Base-by-base conservation (phyloP, 2,329 filamentous ascomycete genomes). In the Sarocladiaceae sp. region DNA sequence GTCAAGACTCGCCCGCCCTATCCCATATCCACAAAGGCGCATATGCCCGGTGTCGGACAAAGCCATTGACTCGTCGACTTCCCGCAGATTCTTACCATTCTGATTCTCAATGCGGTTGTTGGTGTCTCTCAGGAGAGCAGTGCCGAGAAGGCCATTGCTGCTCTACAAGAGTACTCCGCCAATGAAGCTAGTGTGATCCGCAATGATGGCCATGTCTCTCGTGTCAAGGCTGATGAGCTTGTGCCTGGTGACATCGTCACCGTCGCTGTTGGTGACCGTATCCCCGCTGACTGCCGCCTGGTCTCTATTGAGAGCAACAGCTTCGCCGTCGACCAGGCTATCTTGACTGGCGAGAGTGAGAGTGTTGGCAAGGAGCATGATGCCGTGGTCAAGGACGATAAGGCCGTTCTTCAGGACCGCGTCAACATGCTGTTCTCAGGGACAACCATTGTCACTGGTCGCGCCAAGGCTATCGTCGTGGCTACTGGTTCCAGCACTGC, bases 81-180 rank as follows among this genome's bases (percentile, higher is more conserved):
- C 12, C 15, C 35, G 22, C 55, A 95, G 89, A 99, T 99, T 61
- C 81, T 99, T 58, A 97, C 93, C 23, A 99, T 99, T 65, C 80
- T 99, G 42, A 87, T 99, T 57, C 84, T 99, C 62, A 99, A 99
- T 73, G 89, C 94, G 56, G 87, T 99, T 60, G 94, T 99, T 58
- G 94, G 94, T 66, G 94, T 99, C 25, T 97, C 93, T 53, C 94
- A 99, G 77, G 94, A 99, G 77, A 97, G 90, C 72, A 97, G 92
- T 66, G 94, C 94, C 59, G 94, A 99, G 71, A 97, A 97, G 75
- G 94, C 94, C 50, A 99, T 99, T 67, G 92, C 94, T 23, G 94
- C 94, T 40, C 82, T 99, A 53, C 94, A 99, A 73, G 93, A 99
- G 80, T 99, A 99, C 75, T 97, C 93, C 26, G 94, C 94, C 64